phyloP scores from a whole-genome alignment of 2,329 filamentous ascomycete genomes.

The Penicillium aurantiogriseum region DNA sequence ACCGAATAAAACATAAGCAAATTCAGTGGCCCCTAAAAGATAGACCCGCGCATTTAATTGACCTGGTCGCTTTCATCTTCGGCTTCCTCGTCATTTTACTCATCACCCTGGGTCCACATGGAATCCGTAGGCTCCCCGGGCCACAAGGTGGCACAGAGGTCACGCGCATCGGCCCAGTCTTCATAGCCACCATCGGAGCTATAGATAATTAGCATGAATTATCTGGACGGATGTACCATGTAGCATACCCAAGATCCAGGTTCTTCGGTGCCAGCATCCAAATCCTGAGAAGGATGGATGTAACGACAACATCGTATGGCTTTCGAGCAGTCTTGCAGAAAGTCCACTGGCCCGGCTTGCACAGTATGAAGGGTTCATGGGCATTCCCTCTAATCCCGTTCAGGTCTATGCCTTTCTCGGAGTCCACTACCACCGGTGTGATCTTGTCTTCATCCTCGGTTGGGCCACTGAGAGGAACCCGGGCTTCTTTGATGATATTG shows the following conservation, averaged over 20 bases:
- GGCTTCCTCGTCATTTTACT: not conserved
- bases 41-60: too few relatives aligned
- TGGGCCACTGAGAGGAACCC: slow-evolving; percentile 1
- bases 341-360: not conserved
- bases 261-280: slow-evolving; percentile 15
- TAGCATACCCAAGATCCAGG: not conserved
- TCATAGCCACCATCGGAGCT: slow-evolving; percentile 10
- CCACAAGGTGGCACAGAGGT: slow-evolving; percentile 7
- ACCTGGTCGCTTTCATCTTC: not conserved
- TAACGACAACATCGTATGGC: slow-evolving; percentile 22
- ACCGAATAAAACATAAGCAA: too few relatives aligned
- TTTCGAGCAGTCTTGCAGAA: slow-evolving; percentile 17
- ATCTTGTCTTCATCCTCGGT: not conserved
- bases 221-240: too few relatives aligned
- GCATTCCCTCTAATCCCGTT: slow-evolving; percentile 8
- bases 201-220: not conserved
- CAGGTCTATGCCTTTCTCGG: slow-evolving; percentile 11
- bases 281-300: slow-evolving; percentile 19
- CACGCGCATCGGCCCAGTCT: slow-evolving; percentile 2
- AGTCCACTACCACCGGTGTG: not conserved
- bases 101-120: not conserved
- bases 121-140: not conserved
- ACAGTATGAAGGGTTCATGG: slow-evolving; percentile 11
- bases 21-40: not conserved
- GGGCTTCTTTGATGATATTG: slow-evolving; percentile 9